Percentiles rank a stretch among this genome's conserved stretches.
These are phyloP conservation scores for Austroboletus eburneus DNA, from an alignment of 768 basidiomycete species.

Conservation along the genomic window DNA sequence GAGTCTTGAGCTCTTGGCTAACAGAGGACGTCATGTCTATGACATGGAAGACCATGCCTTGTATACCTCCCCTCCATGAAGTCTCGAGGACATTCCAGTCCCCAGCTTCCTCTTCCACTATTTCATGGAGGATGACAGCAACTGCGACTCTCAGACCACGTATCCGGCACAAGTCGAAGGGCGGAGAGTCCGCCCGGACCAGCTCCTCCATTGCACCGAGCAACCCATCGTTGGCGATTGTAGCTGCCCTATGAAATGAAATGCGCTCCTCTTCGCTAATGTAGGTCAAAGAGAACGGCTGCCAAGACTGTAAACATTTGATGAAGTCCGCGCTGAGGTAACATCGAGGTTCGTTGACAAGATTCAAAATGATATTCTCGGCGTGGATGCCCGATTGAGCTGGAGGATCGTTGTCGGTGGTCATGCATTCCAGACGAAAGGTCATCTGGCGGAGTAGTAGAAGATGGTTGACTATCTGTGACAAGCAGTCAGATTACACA, in stretches of 20 bases:
- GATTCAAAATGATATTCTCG: conserved; percentile 61
- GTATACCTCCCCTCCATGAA: conserved; percentile 57
- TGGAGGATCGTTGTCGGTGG: conserved; percentile 57
- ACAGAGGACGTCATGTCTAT: conserved; percentile 49
- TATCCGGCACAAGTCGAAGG: conserved; percentile 45
- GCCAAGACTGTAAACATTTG: conserved; percentile 55
- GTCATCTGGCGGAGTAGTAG: conserved; percentile 69
- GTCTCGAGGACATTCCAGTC: conserved; percentile 53
- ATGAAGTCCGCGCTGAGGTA: conserved; percentile 57
- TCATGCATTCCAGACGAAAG: conserved; percentile 69
- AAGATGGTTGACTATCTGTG: conserved; percentile 69
- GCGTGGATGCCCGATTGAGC: conserved; percentile 60
- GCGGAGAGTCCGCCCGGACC: conserved; percentile 20
- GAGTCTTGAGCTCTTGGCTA: conserved; percentile 46
- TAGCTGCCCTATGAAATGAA: conserved; percentile 56
- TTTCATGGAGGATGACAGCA: conserved; percentile 50
- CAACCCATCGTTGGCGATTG: conserved; percentile 67
- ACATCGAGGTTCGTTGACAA: conserved; percentile 56
- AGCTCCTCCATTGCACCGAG: conserved; percentile 62
- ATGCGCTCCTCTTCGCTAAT: conserved; percentile 60
- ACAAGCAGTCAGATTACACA: conserved; percentile 5
- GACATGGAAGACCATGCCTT: conserved; percentile 55
- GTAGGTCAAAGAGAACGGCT: conserved; percentile 55
- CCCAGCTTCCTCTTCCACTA: conserved; percentile 47
- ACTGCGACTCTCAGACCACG: conserved; percentile 62